Evolutionary conservation across 768 basidiomycete genomes (phyloP).

Genomic region (Pleurotus pulmonarius): DNA sequence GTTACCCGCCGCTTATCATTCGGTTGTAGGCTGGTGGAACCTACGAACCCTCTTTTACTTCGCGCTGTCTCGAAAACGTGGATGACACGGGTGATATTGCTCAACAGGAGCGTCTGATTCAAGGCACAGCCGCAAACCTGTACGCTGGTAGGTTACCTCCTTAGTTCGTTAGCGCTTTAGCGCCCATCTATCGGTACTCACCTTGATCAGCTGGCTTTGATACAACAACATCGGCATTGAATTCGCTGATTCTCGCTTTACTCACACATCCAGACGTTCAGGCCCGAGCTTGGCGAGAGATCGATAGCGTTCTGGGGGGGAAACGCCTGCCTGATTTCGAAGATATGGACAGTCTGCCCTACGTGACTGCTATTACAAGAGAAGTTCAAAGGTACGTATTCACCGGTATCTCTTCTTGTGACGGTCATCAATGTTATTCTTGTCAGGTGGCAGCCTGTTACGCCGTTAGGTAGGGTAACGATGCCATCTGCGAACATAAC

Average conservation of each 20-base stretch:
- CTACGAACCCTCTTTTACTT: conserved; percentile 1
- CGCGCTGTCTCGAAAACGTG: not conserved
- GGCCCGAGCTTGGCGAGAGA: conserved; percentile 19
- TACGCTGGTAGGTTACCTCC: conserved; percentile 19
- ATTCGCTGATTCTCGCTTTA: conserved; percentile 22
- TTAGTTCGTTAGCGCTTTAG: not conserved
- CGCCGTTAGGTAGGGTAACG: not conserved
- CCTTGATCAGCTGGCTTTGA: conserved; percentile 4
- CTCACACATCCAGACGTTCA: conserved; percentile 18
- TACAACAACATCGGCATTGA: conserved; percentile 16
- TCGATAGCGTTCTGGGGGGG: conserved; percentile 19
- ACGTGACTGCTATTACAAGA: conserved; percentile 17
- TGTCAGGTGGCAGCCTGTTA: conserved; percentile 1
- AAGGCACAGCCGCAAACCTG: conserved; percentile 38
- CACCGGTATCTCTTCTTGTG: not conserved
- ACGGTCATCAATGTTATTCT: too few species aligned
- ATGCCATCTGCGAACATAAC: not conserved
- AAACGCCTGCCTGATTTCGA: conserved; percentile 19
- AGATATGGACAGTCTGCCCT: conserved; percentile 16
- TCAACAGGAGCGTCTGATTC: conserved; percentile 13
- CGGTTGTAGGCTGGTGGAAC: not conserved
- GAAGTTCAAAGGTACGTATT: conserved; percentile 15
- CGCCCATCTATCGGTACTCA: too few species aligned
- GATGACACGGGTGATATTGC: not conserved
- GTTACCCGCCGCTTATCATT: not conserved